Conservation (phyloP, 805 yeast genomes). For the Wickerhamiella kurtzmanii region DNA sequence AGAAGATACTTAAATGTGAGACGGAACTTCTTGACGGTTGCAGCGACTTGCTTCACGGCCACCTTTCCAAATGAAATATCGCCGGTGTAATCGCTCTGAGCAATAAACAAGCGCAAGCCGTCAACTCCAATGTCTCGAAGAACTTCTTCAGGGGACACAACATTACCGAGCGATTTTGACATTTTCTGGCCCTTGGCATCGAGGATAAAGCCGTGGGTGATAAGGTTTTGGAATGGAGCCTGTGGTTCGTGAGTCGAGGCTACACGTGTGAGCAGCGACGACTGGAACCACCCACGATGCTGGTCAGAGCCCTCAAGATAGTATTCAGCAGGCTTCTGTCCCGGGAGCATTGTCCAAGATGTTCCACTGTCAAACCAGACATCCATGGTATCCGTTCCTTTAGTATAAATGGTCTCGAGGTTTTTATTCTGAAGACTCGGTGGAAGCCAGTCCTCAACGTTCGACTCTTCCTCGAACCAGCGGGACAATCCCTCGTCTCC, state of each 20-base stretch:
- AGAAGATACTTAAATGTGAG: slow-evolving; percentile 67
- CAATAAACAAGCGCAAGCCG: slow-evolving; percentile 82
- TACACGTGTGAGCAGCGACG: slow-evolving; percentile 69
- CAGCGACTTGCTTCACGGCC: slow-evolving; percentile 61
- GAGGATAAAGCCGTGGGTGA: slow-evolving; percentile 88
- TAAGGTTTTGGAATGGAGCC: slow-evolving; percentile 60
- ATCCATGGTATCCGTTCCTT: slow-evolving; percentile 89
- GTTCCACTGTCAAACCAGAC: slow-evolving; percentile 99
- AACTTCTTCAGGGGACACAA: slow-evolving; percentile 53
- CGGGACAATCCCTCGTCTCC: slow-evolving; percentile 34
- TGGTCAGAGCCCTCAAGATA: slow-evolving; percentile 96
- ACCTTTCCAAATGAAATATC: slow-evolving; percentile 68
- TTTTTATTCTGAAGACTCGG: slow-evolving; percentile 25
- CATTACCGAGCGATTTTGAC: slow-evolving; percentile 89
- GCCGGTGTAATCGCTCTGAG: slow-evolving; percentile 70
- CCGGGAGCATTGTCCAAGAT: slow-evolving; percentile 58
- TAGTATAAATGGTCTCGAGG: slow-evolving; percentile 29
- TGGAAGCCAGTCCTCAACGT: slow-evolving; percentile 64
- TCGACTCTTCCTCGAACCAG: slow-evolving; percentile 57
- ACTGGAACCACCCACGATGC: slow-evolving; percentile 98
- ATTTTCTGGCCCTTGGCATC: slow-evolving; percentile 79
- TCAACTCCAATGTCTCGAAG: slow-evolving; percentile 59
- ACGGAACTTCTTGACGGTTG: slow-evolving; percentile 67
- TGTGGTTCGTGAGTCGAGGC: slow-evolving; percentile 29
- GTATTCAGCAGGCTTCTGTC: slow-evolving; percentile 39